Percentiles rank a stretch among this genome's conserved stretches.
These are phyloP conservation scores for Taiwanofungus camphoratus DNA, from an alignment of 1,284 basidiomycete species.

Conservation along the genomic window DNA sequence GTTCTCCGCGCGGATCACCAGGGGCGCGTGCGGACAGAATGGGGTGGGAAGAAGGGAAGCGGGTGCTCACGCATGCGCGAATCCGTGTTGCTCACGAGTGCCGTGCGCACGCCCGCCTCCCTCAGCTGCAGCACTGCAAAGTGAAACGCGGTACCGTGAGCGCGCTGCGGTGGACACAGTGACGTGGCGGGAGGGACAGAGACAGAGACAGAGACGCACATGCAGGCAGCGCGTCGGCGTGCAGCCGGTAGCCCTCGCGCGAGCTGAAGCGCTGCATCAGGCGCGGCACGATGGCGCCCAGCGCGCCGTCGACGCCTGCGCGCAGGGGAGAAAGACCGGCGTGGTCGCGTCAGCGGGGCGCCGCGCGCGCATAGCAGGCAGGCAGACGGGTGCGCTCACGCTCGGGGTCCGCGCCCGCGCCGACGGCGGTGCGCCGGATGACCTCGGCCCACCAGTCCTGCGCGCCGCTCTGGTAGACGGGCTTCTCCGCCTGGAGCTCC, in stretches of 20 bases:
- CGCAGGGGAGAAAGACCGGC: not conserved
- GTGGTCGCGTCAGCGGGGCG: not conserved
- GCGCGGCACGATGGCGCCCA: constrained; percentile 45
- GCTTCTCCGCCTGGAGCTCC: constrained; percentile 51
- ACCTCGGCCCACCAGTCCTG: constrained; percentile 70
- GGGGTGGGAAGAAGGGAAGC: not conserved
- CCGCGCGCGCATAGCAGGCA: constrained; percentile 5
- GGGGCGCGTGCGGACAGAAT: not conserved
- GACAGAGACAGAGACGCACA: constrained; percentile 36
- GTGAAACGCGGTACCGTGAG: too few species aligned
- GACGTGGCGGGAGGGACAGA: too few species aligned
- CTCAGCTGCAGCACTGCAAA: constrained; percentile 42
- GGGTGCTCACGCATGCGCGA: constrained; percentile 51
- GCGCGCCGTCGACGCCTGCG: not conserved
- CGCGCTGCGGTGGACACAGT: too few species aligned
- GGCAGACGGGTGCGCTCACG: constrained; percentile 32
- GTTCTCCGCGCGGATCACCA: not conserved
- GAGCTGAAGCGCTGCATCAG: constrained; percentile 65
- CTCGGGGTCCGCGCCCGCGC: constrained; percentile 56
- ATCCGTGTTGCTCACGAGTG: constrained; percentile 68
- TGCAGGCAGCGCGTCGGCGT: constrained; percentile 55
- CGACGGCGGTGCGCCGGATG: constrained; percentile 62
- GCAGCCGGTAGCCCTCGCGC: constrained; percentile 61
- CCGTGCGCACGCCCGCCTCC: constrained; percentile 43
- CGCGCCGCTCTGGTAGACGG: constrained; percentile 46